A percentile compares a stretch with the other conserved stretches of the same genome.
Evolutionary conservation across 345 rosid species (phyloP).

Genomic region (Camelina sativa): DNA sequence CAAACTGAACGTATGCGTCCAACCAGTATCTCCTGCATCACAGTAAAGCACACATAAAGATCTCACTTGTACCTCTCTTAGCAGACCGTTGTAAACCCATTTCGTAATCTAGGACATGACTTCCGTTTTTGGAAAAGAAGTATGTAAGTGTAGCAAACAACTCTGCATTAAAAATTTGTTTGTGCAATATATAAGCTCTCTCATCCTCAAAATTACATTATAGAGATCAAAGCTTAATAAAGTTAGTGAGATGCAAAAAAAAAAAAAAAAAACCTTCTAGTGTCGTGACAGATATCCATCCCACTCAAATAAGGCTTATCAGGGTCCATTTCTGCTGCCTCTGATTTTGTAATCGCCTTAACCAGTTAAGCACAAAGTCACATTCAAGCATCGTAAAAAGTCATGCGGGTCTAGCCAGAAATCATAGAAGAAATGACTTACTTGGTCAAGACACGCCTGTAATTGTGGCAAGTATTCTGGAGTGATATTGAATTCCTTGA

Average conservation of each 20-base stretch:
- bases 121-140: conserved; percentile 86
- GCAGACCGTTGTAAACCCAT: conserved; percentile 67
- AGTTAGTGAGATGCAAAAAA: conserved; percentile 20
- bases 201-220: conserved; percentile 21
- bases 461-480: conserved; percentile 82
- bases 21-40: conserved; percentile 62
- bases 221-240: conserved; percentile 24
- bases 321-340: conserved; percentile 65
- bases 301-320: conserved; percentile 80
- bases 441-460: conserved; percentile 85
- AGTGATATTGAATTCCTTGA: conserved; percentile 82
- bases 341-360: conserved; percentile 82
- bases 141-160: conserved; percentile 72
- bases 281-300: conserved; percentile 68
- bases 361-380: conserved; percentile 36
- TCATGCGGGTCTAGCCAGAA: conserved; percentile 16
- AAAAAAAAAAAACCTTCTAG: conserved; percentile 69
- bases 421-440: conserved; percentile 35
- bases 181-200: conserved; percentile 26
- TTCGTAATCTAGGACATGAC: conserved; percentile 74
- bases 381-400: conserved; percentile 11
- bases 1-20: conserved; percentile 72
- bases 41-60: conserved; percentile 18
- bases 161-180: conserved; percentile 51
- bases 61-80: conserved; percentile 65